Evolutionary conservation across 768 basidiomycete species (phyloP).

Genomic region (Crassisporium funariophilum): DNA sequence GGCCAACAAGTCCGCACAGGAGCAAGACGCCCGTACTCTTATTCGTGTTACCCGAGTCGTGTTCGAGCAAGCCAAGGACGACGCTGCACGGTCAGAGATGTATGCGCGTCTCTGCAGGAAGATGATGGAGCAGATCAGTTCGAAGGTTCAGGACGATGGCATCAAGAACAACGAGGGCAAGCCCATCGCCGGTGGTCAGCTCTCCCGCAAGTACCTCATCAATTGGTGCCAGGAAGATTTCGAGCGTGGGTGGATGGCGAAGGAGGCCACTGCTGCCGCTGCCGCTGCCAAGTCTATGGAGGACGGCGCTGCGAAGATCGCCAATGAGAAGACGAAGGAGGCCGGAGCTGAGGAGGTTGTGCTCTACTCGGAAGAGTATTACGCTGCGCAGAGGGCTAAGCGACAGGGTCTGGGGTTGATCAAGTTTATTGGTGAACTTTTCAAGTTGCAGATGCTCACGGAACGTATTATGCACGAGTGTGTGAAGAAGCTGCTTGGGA

Average conservation of each 20-base stretch:
- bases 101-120: conserved; percentile 93
- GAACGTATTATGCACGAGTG: conserved; percentile 99
- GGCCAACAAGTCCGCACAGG: conserved; percentile 92
- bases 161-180: conserved; percentile 82
- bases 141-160: conserved; percentile 85
- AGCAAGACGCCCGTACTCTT: conserved; percentile 91
- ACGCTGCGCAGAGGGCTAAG: conserved; percentile 95
- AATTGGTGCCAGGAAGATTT: conserved; percentile 98
- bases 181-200: conserved; percentile 88
- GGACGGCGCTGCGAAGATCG: conserved; percentile 77
- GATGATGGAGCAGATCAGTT: conserved; percentile 93
- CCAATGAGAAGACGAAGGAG: conserved; percentile 54
- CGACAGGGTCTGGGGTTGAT: conserved; percentile 96
- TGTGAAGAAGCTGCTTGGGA: conserved; percentile 91
- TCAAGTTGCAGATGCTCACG: conserved; percentile 98
- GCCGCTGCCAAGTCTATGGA: conserved; percentile 85
- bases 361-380: conserved; percentile 94
- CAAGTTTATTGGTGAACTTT: conserved; percentile 97
- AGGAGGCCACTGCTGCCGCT: conserved; percentile 84
- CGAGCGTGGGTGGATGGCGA: conserved; percentile 91
- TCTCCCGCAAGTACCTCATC: conserved; percentile 96
- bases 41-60: conserved; percentile 96
- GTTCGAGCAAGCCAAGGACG: conserved; percentile 97
- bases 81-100: conserved; percentile 96
- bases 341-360: conserved; percentile 59